Percentiles rank a stretch among this genome's conserved stretches.
These are phyloP conservation scores for Sparassis latifolia DNA, from an alignment of 1,284 basidiomycete species.

Conservation along the genomic window DNA sequence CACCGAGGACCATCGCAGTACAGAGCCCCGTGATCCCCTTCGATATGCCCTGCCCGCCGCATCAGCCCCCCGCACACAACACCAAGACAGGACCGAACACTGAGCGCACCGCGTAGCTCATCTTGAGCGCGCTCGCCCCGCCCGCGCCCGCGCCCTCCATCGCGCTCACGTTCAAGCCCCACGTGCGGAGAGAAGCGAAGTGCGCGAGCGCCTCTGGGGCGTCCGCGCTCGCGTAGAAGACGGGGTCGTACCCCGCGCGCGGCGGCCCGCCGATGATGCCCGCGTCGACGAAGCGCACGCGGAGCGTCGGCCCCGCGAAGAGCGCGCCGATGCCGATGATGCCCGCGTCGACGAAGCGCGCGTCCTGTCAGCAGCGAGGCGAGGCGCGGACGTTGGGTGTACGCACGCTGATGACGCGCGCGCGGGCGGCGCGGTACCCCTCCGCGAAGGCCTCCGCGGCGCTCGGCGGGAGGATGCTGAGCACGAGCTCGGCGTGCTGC, in stretches of 20 bases:
- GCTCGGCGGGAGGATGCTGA: conserved; percentile 54
- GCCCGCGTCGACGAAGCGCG: conserved; percentile 45
- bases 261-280: conserved; percentile 54
- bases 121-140: conserved; percentile 56
- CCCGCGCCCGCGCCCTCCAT: conserved; percentile 45
- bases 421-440: conserved; percentile 28
- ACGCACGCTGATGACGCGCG: not conserved
- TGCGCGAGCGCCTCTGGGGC: no score
- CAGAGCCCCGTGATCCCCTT: conserved; percentile 52
- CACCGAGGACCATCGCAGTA: conserved; percentile 52
- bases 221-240: conserved; percentile 45
- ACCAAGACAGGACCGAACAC: conserved; percentile 13
- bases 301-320: conserved; percentile 29
- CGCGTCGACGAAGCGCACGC: conserved; percentile 47
- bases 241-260: conserved; percentile 39
- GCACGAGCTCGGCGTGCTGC: conserved; percentile 35
- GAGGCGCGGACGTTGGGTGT: no score
- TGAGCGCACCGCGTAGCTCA: conserved; percentile 51
- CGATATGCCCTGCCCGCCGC: conserved; percentile 37
- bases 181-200: conserved; percentile 16
- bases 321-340: conserved; percentile 40
- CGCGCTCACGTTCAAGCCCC: conserved; percentile 40
- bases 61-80: not conserved
- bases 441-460: conserved; percentile 45
- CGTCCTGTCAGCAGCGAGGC: conserved; percentile 1